These are phyloP conservation scores for Microbotryomycetes sp. DNA, from an alignment of 1,284 basidiomycete genomes.

Conservation along the genomic window DNA sequence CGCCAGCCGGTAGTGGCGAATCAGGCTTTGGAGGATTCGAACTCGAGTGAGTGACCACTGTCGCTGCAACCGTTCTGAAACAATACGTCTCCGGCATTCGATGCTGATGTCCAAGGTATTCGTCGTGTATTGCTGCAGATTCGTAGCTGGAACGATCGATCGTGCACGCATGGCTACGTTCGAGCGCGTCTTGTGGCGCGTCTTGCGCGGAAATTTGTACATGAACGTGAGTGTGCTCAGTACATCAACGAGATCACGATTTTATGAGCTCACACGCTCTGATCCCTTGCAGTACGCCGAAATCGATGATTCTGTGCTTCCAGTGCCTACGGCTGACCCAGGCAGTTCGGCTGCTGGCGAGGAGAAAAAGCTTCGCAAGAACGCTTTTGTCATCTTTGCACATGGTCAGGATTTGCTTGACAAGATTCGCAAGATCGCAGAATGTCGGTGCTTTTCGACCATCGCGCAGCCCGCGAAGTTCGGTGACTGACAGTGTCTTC, in stretches of 20 bases:
- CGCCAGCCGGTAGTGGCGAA: conserved; percentile 44
- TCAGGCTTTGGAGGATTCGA: conserved; percentile 55
- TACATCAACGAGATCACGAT: not conserved
- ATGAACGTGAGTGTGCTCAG: conserved; percentile 92
- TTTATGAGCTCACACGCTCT: no score
- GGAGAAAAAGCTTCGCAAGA: conserved; percentile 65
- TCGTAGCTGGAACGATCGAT: conserved; percentile 95
- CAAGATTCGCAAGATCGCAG: conserved; percentile 97
- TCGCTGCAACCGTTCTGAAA: not conserved
- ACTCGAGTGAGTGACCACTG: conserved; percentile 59
- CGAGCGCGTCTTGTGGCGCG: conserved; percentile 96
- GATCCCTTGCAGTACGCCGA: conserved; percentile 48
- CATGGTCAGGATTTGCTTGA: conserved; percentile 87
- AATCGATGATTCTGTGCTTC: conserved; percentile 61
- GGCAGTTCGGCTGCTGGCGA: conserved; percentile 47
- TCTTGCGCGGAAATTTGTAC: conserved; percentile 94
- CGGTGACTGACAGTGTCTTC: not conserved
- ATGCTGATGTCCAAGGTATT: no score
- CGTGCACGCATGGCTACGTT: conserved; percentile 86
- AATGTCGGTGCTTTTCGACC: conserved; percentile 47
- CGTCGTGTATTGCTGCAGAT: conserved; percentile 49
- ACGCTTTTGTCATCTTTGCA: conserved; percentile 99
- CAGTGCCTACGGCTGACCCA: conserved; percentile 79
- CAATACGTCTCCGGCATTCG: no score
- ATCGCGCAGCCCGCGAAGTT: not conserved